Evolutionary conservation across 1,284 basidiomycete genomes (phyloP).

Genomic region (Singerocomus rubriflavus): DNA sequence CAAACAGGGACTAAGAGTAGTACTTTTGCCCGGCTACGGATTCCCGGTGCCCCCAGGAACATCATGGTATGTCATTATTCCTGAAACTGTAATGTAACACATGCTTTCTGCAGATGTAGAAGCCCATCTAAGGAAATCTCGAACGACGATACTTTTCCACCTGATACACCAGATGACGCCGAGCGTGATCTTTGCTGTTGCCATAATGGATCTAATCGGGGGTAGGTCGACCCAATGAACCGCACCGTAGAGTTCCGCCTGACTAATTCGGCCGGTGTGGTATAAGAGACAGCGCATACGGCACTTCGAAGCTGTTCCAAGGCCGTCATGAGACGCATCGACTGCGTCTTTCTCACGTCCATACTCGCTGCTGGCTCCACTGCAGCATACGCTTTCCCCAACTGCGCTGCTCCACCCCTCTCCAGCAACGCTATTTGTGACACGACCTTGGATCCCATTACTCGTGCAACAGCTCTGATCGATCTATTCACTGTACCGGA

Average conservation of each 20-base stretch:
- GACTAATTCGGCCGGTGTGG: too few relatives aligned
- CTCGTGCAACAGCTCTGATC: too few relatives aligned
- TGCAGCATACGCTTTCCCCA: slow-evolving; percentile 36
- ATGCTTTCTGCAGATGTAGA: too few relatives aligned
- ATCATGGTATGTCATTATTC: too few relatives aligned
- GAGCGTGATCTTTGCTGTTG: not conserved
- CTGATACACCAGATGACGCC: not conserved
- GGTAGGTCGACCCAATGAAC: not conserved
- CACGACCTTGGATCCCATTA: slow-evolving; percentile 22
- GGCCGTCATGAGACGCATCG: slow-evolving; percentile 3
- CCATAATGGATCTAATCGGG: not conserved
- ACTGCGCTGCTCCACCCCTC: slow-evolving; percentile 46
- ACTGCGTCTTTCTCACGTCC: not conserved
- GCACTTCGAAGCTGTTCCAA: not conserved
- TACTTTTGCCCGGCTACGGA: too few relatives aligned
- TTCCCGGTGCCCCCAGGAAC: too few relatives aligned
- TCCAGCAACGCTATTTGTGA: slow-evolving; percentile 41
- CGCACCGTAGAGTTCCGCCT: not conserved
- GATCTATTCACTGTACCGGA: too few relatives aligned
- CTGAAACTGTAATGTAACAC: too few relatives aligned
- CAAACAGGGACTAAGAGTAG: too few relatives aligned
- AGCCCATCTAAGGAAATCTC: not conserved
- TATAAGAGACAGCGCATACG: not conserved
- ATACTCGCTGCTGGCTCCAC: slow-evolving; percentile 2
- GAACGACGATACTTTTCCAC: not conserved